Base-by-base conservation (phyloP, 257 asterid species). In the Salvia splendens region DNA sequence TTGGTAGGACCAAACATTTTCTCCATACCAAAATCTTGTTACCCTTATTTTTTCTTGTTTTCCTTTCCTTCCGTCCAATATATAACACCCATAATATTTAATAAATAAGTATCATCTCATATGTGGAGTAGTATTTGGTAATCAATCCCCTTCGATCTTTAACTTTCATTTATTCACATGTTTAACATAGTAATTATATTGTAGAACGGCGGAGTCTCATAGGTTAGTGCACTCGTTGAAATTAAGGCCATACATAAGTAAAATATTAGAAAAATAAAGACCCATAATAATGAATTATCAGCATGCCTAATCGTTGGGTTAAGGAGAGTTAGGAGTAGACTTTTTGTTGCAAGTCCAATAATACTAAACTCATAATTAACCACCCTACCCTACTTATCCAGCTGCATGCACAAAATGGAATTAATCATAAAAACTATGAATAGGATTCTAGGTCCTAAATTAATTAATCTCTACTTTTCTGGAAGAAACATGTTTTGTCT, bases 301-400 rank as follows among this genome's bases (percentile, higher is more conserved):
- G 58, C 69, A 64, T 47, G 68, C 32, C 45, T 63, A 49, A 16
- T 2, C 60, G 11, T 53, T 20, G 60, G 6, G 30, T 42, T 40
- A 40, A 8, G 45, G 20, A 17, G 56, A 41, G 1, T 7, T 20
- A 36, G 68, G 64, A 24, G 30, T 48, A n/a, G 62, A 58, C 64
- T 57, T 73, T 64, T 73, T 54, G 52, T 73, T 58, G 38, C 64
- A 14, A 65, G 58, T 47, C 68, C 71, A 68, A 45, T 47, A 58
- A 8, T 48, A 9, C 24, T 48, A 4, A 46, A 28, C 24, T 52
- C 63, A 52, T 66, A 67, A 67, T 66, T 66, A 67, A 67, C 46
- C 42, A 41, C 56, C 71, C 74, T 55, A 61, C 71, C 71, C 63
- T 54, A 67, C 72, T 64, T 64, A 63, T 69, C 70, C 59, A 46